These are phyloP conservation scores for Tetrahymena malaccensis DNA, from an alignment of 73 alveolate genomes.

Conservation along the genomic window DNA sequence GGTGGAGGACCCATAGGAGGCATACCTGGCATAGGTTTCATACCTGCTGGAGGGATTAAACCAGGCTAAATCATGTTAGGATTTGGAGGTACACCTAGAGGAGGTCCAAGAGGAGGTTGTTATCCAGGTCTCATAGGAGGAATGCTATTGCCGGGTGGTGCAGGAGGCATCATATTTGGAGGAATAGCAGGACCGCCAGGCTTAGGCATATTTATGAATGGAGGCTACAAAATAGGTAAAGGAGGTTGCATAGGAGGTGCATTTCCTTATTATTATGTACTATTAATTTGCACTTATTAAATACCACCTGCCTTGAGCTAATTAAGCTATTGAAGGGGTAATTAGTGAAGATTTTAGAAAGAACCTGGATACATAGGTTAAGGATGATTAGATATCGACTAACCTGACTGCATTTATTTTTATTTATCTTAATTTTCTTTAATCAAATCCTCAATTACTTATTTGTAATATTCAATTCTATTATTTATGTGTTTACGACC, in stretches of 20 bases:
- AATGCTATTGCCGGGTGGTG: not conserved
- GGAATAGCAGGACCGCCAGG: not conserved
- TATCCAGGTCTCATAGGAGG: not conserved
- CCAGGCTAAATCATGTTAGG: not conserved
- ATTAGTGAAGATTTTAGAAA: not conserved
- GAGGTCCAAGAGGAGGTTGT: not conserved
- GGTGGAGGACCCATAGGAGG: not conserved
- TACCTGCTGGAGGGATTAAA: not conserved
- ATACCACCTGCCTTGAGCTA: not conserved
- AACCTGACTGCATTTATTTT: not conserved
- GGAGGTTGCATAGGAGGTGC: not conserved
- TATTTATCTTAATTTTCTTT: not conserved
- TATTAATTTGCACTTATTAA: not conserved
- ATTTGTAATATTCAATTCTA: constrained; percentile 96
- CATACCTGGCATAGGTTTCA: not conserved
- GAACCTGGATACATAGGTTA: not conserved
- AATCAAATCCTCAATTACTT: constrained; percentile 69
- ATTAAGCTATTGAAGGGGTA: not conserved
- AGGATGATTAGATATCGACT: not conserved
- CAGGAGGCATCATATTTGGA: not conserved
- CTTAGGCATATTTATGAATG: not conserved
- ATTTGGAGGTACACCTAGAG: not conserved
- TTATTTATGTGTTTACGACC: constrained; percentile 97
- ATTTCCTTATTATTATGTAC: not conserved
- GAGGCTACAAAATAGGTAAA: not conserved